These are phyloP conservation scores for Hydnum rufescens DNA, from an alignment of 768 basidiomycete genomes.

Conservation along the genomic window DNA sequence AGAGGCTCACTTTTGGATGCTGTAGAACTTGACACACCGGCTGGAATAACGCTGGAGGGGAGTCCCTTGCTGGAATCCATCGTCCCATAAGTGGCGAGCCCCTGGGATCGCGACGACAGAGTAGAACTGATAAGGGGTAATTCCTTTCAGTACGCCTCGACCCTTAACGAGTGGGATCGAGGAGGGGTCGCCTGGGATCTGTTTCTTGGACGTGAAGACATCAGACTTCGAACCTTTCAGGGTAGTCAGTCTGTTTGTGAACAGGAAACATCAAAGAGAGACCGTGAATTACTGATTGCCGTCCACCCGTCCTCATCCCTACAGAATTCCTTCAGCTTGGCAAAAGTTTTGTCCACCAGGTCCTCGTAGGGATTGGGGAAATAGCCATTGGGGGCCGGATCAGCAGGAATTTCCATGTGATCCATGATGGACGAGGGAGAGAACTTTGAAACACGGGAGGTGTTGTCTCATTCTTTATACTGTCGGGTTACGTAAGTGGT, in stretches of 20 bases:
- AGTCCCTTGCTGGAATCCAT: not conserved
- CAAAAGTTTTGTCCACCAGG: constrained; percentile 5
- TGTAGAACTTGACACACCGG: constrained; percentile 6
- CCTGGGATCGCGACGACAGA: constrained; percentile 9
- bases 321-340: constrained; percentile 8
- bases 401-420: not conserved
- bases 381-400: constrained; percentile 2
- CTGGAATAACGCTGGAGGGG: constrained; percentile 1
- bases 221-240: constrained; percentile 7
- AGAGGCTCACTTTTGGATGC: constrained; percentile 7
- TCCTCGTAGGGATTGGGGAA: constrained; percentile 5
- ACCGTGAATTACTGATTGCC: constrained; percentile 8
- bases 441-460: too few species aligned
- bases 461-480: too few species aligned
- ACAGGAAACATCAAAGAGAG: not conserved
- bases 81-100: constrained; percentile 4
- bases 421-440: too few species aligned
- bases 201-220: constrained; percentile 10
- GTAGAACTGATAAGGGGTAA: constrained; percentile 8
- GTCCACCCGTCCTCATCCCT: constrained; percentile 10
- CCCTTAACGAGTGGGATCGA: constrained; percentile 10
- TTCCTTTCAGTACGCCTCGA: constrained; percentile 7
- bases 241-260: not conserved
- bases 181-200: constrained; percentile 6
- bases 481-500: too few species aligned